Evolutionary conservation across 345 rosid genomes (phyloP).

Genomic region (Hypericum androsaemum): DNA sequence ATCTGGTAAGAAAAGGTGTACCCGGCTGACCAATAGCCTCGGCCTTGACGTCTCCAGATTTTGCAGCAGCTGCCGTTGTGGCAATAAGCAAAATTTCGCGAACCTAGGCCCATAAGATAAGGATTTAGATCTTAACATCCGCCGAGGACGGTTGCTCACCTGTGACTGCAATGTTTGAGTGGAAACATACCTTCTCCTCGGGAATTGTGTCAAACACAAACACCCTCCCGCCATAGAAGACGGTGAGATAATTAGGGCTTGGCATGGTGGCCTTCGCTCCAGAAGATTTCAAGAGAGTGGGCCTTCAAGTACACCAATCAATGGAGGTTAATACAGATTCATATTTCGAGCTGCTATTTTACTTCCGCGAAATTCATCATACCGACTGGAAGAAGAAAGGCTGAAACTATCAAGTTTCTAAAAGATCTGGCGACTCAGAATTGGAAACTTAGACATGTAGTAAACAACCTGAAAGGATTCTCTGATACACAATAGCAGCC

Average conservation of each 20-base stretch:
- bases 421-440: too few species aligned
- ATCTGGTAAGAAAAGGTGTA: constrained; percentile 61
- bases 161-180: constrained; percentile 1
- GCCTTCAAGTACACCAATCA: constrained; percentile 18
- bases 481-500: too few species aligned
- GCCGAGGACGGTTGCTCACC: neutral
- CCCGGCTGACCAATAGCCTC: constrained; percentile 24
- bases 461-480: too few species aligned
- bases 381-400: too few species aligned
- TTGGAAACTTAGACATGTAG: too few species aligned
- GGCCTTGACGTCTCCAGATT: constrained; percentile 31
- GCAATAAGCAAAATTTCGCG: constrained; percentile 61
- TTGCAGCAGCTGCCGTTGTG: constrained; percentile 39
- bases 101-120: constrained; percentile 30
- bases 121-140: neutral
- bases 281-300: constrained; percentile 18
- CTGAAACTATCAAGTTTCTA: too few species aligned
- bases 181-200: constrained; percentile 47
- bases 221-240: constrained; percentile 72
- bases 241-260: constrained; percentile 57
- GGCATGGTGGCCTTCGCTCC: constrained; percentile 21
- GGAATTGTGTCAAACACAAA: constrained; percentile 60
- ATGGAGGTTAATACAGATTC: too few species aligned
- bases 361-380: too few species aligned
- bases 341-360: too few species aligned